These are phyloP conservation scores for Noccaea caerulescens DNA, from an alignment of 345 rosid genomes.

Conservation along the genomic window DNA sequence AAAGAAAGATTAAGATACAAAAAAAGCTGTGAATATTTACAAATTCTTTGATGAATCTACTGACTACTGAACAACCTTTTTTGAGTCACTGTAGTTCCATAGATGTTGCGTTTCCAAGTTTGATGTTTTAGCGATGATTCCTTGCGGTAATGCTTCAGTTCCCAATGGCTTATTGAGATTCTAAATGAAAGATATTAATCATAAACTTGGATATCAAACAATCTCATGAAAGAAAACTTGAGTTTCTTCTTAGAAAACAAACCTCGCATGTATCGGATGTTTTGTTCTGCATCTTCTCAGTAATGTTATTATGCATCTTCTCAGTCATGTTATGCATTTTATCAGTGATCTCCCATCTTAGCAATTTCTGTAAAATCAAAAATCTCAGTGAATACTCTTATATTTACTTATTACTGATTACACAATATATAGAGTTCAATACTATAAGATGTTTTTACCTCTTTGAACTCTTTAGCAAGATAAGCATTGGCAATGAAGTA, in stretches of 20 bases:
- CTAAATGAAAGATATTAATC: constrained; percentile 39
- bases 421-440: background rate
- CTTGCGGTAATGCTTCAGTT: constrained; percentile 66
- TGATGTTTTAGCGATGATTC: constrained; percentile 61
- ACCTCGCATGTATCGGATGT: constrained; percentile 64
- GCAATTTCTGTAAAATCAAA: constrained; percentile 51
- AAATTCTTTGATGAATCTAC: background rate
- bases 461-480: constrained; percentile 54
- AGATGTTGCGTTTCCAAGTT: constrained; percentile 65
- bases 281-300: constrained; percentile 40
- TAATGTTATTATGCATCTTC: constrained; percentile 47
- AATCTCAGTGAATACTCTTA: background rate
- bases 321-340: constrained; percentile 46
- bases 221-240: background rate
- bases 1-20: background rate
- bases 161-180: constrained; percentile 58
- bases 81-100: constrained; percentile 47
- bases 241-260: constrained; percentile 25
- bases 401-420: background rate
- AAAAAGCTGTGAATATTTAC: background rate
- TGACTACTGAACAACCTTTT: constrained; percentile 44
- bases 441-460: constrained; percentile 49
- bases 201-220: background rate
- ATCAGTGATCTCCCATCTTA: constrained; percentile 52
- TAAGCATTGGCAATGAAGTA: constrained; percentile 62